Evolutionary conservation across 75 land plant species (phyloP), one percentile per base, ranked within the genome.

Genomic region (Pinus taeda): DNA sequence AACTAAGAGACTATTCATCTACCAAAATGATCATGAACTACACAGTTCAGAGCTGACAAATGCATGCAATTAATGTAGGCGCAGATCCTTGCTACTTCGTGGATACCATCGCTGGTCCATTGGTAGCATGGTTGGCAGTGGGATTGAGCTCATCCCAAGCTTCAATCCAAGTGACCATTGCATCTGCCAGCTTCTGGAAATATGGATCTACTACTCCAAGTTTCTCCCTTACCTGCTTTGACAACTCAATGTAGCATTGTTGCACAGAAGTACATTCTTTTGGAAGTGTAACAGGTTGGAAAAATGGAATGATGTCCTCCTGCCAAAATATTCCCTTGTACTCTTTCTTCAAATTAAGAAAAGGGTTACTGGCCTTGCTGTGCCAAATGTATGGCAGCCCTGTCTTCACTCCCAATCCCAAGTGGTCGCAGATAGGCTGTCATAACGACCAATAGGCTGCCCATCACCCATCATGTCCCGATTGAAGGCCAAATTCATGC

Each of bases 401-500:
- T 30, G 33, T 30, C 33, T 30, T 30, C 33, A 30, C 33, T 30
- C 33, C 33, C 33, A 30, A 30, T 30, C 33, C 33, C 33, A 30
- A 30, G 1, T 30, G 33, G 33, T 30, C 1, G 33, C 33, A 30
- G 33, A 30, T 30, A 93, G 91, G 57, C 91, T 93, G 76, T 93
- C 96, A 80, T 93, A 91, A 9, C 96, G 93, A 13, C 96, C 96
- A 71, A 93, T 93, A 3, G 96, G 94, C 82, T 93, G 96, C n/a
- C 94, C 94, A 30, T 30, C 33, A 1, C 33, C 33, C 33, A 30
- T 30, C 33, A 30, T 1, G 33, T 30, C 33, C 1, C 33, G 0
- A 1, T 30, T 30, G 33, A 30, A 30, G 33, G 33, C 33, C 33
- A 30, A 30, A 30, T 30, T 30, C 33, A 30, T 30, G 0, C 33